A percentile compares a stretch with the other conserved stretches of the same genome.
Conservation (phyloP, 2,329 filamentous ascomycete genomes). For the Fusarium transvaalense region DNA sequence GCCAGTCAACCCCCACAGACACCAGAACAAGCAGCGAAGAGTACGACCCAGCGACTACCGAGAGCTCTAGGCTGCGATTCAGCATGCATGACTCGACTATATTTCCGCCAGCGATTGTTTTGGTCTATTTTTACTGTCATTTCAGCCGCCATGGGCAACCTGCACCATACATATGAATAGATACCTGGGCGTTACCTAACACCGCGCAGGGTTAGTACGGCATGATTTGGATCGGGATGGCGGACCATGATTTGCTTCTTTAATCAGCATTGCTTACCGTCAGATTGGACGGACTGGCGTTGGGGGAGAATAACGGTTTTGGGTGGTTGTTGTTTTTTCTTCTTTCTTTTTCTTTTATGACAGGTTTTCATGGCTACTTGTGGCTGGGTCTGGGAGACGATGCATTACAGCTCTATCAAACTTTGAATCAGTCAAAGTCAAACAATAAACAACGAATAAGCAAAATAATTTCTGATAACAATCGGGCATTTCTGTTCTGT, state of each 20-base stretch:
- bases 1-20: constrained; percentile 93
- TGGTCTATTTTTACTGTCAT: constrained; percentile 12
- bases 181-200: constrained; percentile 9
- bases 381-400: constrained; percentile 6
- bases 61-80: constrained; percentile 69
- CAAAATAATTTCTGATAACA: constrained; percentile 12
- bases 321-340: no score
- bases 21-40: constrained; percentile 83
- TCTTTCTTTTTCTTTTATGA: constrained; percentile 7
- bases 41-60: constrained; percentile 91
- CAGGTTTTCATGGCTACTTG: constrained; percentile 25
- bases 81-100: constrained; percentile 5
- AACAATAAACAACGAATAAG: constrained; percentile 39
- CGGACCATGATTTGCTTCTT: constrained; percentile 20
- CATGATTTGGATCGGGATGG: constrained; percentile 33
- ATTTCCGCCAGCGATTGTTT: constrained; percentile 31
- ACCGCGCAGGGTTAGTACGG: constrained; percentile 9
- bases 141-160: constrained; percentile 2
- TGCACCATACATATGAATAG: constrained; percentile 6
- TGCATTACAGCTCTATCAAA: constrained; percentile 16
- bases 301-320: constrained; percentile 11
- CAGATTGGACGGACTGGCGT: constrained; percentile 41
- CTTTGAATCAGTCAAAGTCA: constrained; percentile 24
- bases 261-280: constrained; percentile 31
- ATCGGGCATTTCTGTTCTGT: constrained; percentile 35